These are phyloP conservation scores for Anisodus acutangulus DNA, from an alignment of 257 asterid species.

Conservation along the genomic window DNA sequence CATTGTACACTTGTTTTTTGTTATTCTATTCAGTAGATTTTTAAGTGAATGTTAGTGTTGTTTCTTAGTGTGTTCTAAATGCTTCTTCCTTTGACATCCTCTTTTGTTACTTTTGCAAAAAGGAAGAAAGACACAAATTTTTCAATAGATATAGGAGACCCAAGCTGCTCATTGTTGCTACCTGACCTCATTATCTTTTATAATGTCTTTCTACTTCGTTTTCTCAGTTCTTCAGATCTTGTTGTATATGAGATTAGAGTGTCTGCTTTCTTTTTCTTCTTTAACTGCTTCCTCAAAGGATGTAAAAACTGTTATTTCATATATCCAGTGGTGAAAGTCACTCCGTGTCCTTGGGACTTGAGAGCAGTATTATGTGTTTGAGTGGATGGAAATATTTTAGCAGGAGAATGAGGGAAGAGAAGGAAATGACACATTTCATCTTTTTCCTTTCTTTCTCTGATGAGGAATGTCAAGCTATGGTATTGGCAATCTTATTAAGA, in stretches of 20 bases:
- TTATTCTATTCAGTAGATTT: conserved; percentile 6
- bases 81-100: conserved; percentile 22
- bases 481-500: background rate
- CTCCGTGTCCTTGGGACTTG: background rate
- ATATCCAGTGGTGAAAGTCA: conserved; percentile 17
- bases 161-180: background rate
- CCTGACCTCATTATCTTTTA: conserved; percentile 23
- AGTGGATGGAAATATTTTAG: conserved; percentile 16
- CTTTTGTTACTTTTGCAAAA: background rate
- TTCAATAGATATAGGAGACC: conserved; percentile 13
- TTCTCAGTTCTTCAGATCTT: conserved; percentile 12
- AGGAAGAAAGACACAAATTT: background rate
- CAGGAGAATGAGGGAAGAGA: background rate
- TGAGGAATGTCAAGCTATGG: background rate
- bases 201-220: background rate
- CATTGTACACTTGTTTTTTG: background rate
- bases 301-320: background rate
- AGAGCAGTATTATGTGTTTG: background rate
- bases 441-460: conserved; percentile 8
- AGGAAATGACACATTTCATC: background rate
- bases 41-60: background rate
- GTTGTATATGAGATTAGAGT: background rate
- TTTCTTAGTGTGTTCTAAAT: conserved; percentile 9
- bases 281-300: conserved; percentile 13
- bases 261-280: background rate